Evolutionary conservation across 768 basidiomycete genomes (phyloP).

Genomic region (Arthromyces matolae): DNA sequence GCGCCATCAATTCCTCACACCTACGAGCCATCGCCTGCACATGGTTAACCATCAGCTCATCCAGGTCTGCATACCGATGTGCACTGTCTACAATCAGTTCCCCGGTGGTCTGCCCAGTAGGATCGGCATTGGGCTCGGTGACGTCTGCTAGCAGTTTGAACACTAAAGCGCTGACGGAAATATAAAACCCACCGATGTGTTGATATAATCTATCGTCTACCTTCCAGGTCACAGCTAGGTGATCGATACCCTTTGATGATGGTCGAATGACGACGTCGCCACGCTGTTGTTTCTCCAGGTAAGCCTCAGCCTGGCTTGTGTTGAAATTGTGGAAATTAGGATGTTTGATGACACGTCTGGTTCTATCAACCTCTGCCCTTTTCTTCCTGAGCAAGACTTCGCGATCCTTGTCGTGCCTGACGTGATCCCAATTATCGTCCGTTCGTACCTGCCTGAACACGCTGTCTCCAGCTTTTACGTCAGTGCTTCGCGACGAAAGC

Average conservation of each 20-base stretch:
- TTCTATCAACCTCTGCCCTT: slow-evolving; percentile 73
- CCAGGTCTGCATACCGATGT: slow-evolving; percentile 88
- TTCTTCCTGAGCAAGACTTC: slow-evolving; percentile 81
- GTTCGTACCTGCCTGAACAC: slow-evolving; percentile 54
- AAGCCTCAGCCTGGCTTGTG: slow-evolving; percentile 82
- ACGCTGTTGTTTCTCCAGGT: slow-evolving; percentile 84
- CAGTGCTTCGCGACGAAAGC: slow-evolving; percentile 65
- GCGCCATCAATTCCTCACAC: slow-evolving; percentile 91
- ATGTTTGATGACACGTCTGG: slow-evolving; percentile 89
- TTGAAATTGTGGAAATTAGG: slow-evolving; percentile 98
- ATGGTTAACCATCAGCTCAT: slow-evolving; percentile 96
- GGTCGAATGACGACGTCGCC: slow-evolving; percentile 97
- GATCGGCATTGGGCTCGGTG: slow-evolving; percentile 74
- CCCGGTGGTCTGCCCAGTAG: slow-evolving; percentile 59
- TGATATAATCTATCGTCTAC: slow-evolving; percentile 95
- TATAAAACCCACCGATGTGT: slow-evolving; percentile 73
- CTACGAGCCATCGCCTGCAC: slow-evolving; percentile 90
- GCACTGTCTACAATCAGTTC: slow-evolving; percentile 71
- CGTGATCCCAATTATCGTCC: slow-evolving; percentile 64
- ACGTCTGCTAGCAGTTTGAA: slow-evolving; percentile 50
- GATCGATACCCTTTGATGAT: slow-evolving; percentile 89
- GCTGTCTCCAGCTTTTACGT: slow-evolving; percentile 60
- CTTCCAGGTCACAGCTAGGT: slow-evolving; percentile 98
- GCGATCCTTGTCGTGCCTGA: slow-evolving; percentile 60
- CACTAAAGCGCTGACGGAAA: not conserved